Evolutionary conservation across 257 asterid species (phyloP), one percentile per base, ranked within the genome.

Genomic region (Cordia subcordata): DNA sequence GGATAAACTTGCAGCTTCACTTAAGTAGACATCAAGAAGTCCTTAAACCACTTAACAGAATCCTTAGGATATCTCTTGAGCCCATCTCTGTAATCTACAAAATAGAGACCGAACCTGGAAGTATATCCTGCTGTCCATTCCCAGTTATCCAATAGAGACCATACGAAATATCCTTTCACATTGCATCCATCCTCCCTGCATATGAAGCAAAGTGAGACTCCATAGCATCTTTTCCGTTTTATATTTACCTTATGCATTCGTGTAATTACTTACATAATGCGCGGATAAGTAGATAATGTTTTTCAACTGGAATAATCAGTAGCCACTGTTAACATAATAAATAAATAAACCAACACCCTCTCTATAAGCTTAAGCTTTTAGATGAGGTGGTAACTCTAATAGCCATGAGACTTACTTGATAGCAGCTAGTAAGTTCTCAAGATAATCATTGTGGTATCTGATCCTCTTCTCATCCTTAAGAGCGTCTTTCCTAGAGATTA

Each of bases 81-180:
- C 16, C 82, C 80, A 69, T 84, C 85, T 0, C 82, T 81, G 58
- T 73, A 92, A 76, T 92, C 96, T 9, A 92, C 99, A 51, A 64
- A 92, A 76, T 84, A 86, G 6, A 92, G 66, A 53, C 97, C 97
- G 51, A 92, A 92, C 45, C 99, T 79, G 1, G 94, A 82, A 13
- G 73, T 76, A 56, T 27, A 88, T 58, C 95, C 96, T 63, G 89
- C 95, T 53, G 61, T 77, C 99, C 97, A 86, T 78, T 92, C 95
- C 99, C 97, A 92, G 49, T 92, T 88, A 69, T 92, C 99, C 33
- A 92, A 68, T 63, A 92, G 44, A 13, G 99, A 92, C 99, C 99
- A 92, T 0, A 50, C 94, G 33, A 92, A 92, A 68, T 92, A 88
- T 11, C 99, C 97, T 62, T 62, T 77, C 65, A 92, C 91, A 23